Evolutionary conservation across 768 basidiomycete genomes (phyloP), one percentile per base, ranked within the genome.

Genomic region (Pleurotus sapidus): DNA sequence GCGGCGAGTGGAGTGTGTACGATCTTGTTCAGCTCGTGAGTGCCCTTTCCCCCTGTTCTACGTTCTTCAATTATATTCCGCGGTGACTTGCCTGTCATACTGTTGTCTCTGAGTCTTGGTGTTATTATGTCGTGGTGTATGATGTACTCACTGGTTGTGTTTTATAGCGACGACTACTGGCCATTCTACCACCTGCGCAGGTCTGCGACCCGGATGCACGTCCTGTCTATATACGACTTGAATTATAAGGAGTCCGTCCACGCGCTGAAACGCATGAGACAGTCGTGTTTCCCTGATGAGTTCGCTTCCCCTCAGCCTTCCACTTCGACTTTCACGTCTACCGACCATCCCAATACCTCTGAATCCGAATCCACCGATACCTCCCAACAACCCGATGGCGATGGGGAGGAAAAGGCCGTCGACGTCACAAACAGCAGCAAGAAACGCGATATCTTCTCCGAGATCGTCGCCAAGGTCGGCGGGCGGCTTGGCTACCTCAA

Each of bases 401-500:
- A 11, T 34, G 9, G 3, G 20, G 20, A 20, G 20, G 20, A 20
- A 1, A 20, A 20, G 20, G 3, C 20, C 20, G 20, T 20, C 20
- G 20, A 20, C 20, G 20, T 20, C 20, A 1, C 20, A 20, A 34
- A 3, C 30, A 1, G 9, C 30, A 11, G 2, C 30, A 34, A 34
- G 30, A 23, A 45, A 45, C 42, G 42, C n/a, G n/a, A n/a, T 5
- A 9, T 45, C 20, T 45, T 45, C 20, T 45, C 42, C 18, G 71
- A 84, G 59, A 81, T 82, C 0, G 74, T 91, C 11, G 72, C 81
- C 9, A 69, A 87, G 39, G 79, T 93, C 42, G 93, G 94, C 3
- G 93, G 95, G 0, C 76, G 94, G 42, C 78, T 93, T 11, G 81
- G 88, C n/a, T 90, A 87, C 70, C 71, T 97, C 37, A 84, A 82